Evolutionary conservation across 2,329 filamentous ascomycete genomes (phyloP).

Genomic region (Chrysoporthe puriensis): DNA sequence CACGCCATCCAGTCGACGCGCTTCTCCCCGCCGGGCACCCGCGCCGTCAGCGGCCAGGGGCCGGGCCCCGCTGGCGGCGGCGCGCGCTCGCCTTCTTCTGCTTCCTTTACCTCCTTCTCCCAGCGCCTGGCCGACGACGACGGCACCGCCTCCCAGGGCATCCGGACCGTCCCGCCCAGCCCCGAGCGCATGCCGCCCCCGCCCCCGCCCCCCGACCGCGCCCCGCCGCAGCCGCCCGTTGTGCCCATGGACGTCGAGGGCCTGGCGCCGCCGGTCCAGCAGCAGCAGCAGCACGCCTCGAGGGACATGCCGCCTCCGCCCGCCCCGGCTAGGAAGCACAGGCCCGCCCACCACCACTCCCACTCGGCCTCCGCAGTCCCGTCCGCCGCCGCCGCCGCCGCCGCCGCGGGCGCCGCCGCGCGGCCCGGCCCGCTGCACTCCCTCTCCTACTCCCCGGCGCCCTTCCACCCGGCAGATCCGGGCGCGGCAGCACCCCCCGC

Average conservation of each 20-base stretch:
- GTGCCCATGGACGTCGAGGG: slow-evolving; percentile 12
- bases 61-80: too few species aligned
- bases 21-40: slow-evolving; percentile 41
- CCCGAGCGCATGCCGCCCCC: slow-evolving; percentile 27
- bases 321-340: slow-evolving; percentile 20
- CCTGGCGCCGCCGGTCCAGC: not conserved
- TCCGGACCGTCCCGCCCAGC: slow-evolving; percentile 19
- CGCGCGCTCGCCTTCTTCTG: not conserved
- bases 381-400: not conserved
- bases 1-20: slow-evolving; percentile 62
- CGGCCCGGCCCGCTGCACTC: slow-evolving; percentile 9
- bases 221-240: slow-evolving; percentile 30
- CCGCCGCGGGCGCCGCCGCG: not conserved
- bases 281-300: not conserved
- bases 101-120: slow-evolving; percentile 18
- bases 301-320: slow-evolving; percentile 22
- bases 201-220: slow-evolving; percentile 25
- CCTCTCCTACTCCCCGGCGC: slow-evolving; percentile 19
- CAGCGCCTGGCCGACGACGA: slow-evolving; percentile 20
- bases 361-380: not conserved
- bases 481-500: slow-evolving; percentile 11
- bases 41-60: slow-evolving; percentile 6
- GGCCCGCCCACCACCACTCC: slow-evolving; percentile 7
- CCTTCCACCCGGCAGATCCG: slow-evolving; percentile 13
- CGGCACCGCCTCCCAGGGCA: slow-evolving; percentile 1